Percentiles rank a stretch among this genome's conserved stretches.
Conservation (phyloP, 768 basidiomycete species). For the Amanita brunnescens region DNA sequence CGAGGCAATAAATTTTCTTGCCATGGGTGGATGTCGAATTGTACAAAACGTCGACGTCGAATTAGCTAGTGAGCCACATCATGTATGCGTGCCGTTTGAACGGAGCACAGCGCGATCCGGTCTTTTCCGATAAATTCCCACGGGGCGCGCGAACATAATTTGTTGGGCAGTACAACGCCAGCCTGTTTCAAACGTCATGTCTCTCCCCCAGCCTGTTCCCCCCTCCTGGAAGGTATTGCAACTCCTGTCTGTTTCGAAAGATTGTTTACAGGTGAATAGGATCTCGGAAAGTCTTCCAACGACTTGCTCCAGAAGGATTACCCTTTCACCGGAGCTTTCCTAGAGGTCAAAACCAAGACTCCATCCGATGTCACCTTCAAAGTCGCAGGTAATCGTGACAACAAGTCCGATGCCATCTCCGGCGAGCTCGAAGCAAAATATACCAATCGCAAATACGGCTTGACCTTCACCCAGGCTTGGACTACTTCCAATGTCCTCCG, state of each 20-base stretch:
- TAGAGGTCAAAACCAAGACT: constrained; percentile 86
- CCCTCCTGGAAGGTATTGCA: constrained; percentile 85
- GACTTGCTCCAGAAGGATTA: constrained; percentile 93
- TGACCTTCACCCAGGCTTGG: constrained; percentile 94
- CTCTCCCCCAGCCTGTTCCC: constrained; percentile 91
- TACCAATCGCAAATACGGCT: constrained; percentile 82
- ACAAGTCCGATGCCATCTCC: constrained; percentile 60
- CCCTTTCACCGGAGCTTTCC: constrained; percentile 59
- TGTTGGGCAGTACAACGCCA: neutral
- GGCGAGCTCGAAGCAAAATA: constrained; percentile 97
- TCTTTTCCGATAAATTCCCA: constrained; percentile 12
- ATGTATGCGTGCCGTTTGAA: too few species aligned
- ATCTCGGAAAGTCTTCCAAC: constrained; percentile 94
- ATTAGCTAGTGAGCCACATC: too few species aligned
- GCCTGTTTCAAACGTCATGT: constrained; percentile 42
- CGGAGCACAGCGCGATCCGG: constrained; percentile 3
- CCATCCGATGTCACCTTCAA: constrained; percentile 91
- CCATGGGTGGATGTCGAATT: too few species aligned
- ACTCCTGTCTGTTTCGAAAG: neutral
- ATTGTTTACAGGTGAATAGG: constrained; percentile 34
- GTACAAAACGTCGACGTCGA: too few species aligned
- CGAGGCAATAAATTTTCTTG: too few species aligned
- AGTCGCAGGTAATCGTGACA: constrained; percentile 76
- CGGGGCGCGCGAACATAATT: constrained; percentile 13
- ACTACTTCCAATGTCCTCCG: constrained; percentile 90